Conservation (phyloP, 352 stramenopile genomes). For the Phytophthora citrophthora region DNA sequence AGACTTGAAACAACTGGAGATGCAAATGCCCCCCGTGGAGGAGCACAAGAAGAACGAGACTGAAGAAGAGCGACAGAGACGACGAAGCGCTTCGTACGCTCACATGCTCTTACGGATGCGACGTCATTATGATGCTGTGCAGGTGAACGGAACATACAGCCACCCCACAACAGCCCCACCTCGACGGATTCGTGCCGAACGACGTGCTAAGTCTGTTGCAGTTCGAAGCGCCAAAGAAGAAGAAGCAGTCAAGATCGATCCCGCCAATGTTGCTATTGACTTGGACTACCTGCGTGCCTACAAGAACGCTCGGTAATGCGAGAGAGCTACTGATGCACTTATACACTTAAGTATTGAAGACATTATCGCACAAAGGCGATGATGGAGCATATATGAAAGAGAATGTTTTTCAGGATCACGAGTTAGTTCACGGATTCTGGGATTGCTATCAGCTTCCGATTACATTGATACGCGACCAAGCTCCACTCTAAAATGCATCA, state of each 20-base stretch:
- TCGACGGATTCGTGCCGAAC: constrained; percentile 23
- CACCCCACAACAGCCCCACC: constrained; percentile 25
- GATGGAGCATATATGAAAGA: neutral
- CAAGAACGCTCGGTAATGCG: constrained; percentile 33
- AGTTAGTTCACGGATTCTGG: too few species aligned
- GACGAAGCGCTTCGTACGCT: constrained; percentile 28
- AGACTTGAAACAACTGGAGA: constrained; percentile 17
- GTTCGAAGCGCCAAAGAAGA: constrained; percentile 6
- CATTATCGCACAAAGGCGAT: constrained; percentile 8
- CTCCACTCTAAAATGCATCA: constrained; percentile 7
- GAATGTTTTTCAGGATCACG: too few species aligned
- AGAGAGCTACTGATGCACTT: neutral
- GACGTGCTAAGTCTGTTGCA: constrained; percentile 25
- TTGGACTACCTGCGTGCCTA: constrained; percentile 35
- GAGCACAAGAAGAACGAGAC: constrained; percentile 22
- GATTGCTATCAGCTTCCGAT: neutral
- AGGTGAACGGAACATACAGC: constrained; percentile 24
- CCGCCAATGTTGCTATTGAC: constrained; percentile 16
- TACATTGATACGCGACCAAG: neutral
- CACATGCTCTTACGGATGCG: constrained; percentile 38
- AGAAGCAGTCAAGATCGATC: constrained; percentile 2
- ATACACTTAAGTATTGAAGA: constrained; percentile 19
- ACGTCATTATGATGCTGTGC: constrained; percentile 33
- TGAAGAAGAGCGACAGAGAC: constrained; percentile 35
- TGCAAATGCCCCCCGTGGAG: constrained; percentile 10